Base-by-base conservation (phyloP, 2,329 filamentous ascomycete genomes). In the Periconia digitata region DNA sequence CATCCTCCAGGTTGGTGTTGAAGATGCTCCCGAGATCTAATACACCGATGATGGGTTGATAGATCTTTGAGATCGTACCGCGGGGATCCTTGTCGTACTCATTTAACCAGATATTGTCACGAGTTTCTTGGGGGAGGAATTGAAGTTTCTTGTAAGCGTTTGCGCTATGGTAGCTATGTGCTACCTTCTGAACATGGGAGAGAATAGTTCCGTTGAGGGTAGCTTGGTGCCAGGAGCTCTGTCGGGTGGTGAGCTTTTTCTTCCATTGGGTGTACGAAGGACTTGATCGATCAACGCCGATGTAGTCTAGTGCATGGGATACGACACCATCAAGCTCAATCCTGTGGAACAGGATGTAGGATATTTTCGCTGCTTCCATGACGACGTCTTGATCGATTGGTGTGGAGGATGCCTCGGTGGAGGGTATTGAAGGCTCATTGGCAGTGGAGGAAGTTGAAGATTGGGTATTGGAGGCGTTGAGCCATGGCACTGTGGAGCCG, bases 81-180 rank as follows among this genome's bases (percentile, higher is more conserved):
- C 37, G 40, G 6, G 48, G 44, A 22, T 50, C 48, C 6, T 32
- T 22, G 17, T 50, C 44, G 27, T 50, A 50, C 3, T 37, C 48
- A 5, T 35, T 18, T 20, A 47, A 22, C 48, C 48, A 50, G 15
- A 46, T 2, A 20, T 32, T 22, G n/a, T 37, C 29, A 8, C 48
- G 48, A 2, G 46, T 40, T 7, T n/a, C 21, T 2, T 16, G 13
- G 7, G 40, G 24, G 8, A 50, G 37, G 15, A 29, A 16, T 3
- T 8, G 16, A 17, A 50, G 46, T 15, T 2, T 15, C 3, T 35
- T 34, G 13, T 42, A 50, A 2, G 48, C 41, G 21, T 44, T 38
- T 17, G 43, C 43, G n/a, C 46, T 40, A 3, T 40, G 27, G 43
- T 44, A 50, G 20, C 46, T 50, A 7, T 44, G 48, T 7, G 40